These are phyloP conservation scores for Puya raimondii DNA, from an alignment of 176 grass and related monocot genomes.

Conservation along the genomic window DNA sequence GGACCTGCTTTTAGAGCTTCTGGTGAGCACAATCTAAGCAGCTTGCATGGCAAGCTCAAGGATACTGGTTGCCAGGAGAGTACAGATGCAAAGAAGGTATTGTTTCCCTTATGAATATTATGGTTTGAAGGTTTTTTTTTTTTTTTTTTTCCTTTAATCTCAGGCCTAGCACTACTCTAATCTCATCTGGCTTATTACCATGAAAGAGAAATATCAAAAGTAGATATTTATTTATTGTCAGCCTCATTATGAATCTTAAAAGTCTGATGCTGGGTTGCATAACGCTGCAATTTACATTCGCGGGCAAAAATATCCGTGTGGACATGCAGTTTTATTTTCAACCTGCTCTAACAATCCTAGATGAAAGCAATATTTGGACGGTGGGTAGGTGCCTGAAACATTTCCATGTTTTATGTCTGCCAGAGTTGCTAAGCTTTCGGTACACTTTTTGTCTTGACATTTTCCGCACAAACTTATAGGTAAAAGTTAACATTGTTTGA, in stretches of 20 bases:
- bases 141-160: not conserved
- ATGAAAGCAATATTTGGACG: too few relatives aligned
- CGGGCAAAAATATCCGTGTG: too few relatives aligned
- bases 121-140: not conserved
- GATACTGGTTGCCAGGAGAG: constrained; percentile 14
- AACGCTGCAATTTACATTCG: too few relatives aligned
- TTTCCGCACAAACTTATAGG: too few relatives aligned
- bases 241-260: not conserved
- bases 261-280: too few relatives aligned
- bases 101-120: constrained; percentile 5
- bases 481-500: too few relatives aligned
- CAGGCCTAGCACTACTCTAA: not conserved
- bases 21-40: constrained; percentile 15
- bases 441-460: too few relatives aligned
- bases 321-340: too few relatives aligned
- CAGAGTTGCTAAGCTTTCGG: too few relatives aligned
- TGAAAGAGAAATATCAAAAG: not conserved
- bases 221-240: not conserved
- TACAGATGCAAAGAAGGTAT: constrained; percentile 46
- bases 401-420: too few relatives aligned
- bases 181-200: not conserved
- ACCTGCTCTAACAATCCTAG: too few relatives aligned
- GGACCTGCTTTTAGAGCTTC: constrained; percentile 11
- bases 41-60: not conserved
- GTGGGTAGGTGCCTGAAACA: too few relatives aligned